Conservation (phyloP, 495 filamentous ascomycete species). For the Neurospora intermedia region DNA sequence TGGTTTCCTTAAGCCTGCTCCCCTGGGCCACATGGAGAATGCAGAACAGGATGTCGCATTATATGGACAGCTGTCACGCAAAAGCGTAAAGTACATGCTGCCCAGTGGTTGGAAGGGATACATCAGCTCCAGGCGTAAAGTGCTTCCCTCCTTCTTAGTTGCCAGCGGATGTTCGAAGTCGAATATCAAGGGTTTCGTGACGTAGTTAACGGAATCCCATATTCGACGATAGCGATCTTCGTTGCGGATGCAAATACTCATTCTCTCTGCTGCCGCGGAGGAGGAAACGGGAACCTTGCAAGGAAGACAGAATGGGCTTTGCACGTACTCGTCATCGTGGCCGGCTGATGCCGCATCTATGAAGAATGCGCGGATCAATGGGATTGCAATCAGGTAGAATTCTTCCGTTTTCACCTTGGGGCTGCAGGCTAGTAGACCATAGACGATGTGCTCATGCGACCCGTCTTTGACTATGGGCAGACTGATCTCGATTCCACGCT, state of each 20-base stretch:
- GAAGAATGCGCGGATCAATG: not conserved
- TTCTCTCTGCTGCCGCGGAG: not conserved
- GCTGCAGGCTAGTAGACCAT: not conserved
- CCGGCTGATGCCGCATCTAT: rapidly evolving
- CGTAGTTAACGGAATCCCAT: not conserved
- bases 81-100: not conserved
- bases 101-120: not conserved
- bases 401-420: not conserved
- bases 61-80: not conserved
- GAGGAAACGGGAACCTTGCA: not conserved
- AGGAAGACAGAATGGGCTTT: not conserved
- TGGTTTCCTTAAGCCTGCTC: too few species aligned
- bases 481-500: not conserved
- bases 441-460: not conserved
- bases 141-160: not conserved
- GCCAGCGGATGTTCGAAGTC: not conserved
- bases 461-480: not conserved
- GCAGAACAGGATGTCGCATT: not conserved
- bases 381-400: not conserved
- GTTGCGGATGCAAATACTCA: not conserved
- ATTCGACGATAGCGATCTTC: not conserved
- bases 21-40: too few species aligned
- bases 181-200: not conserved
- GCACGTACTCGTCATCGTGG: not conserved
- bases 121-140: not conserved